A percentile compares a stretch with the other conserved stretches of the same genome.
Evolutionary conservation across 345 rosid genomes (phyloP).

Genomic region (Erysimum cheiranthoides): DNA sequence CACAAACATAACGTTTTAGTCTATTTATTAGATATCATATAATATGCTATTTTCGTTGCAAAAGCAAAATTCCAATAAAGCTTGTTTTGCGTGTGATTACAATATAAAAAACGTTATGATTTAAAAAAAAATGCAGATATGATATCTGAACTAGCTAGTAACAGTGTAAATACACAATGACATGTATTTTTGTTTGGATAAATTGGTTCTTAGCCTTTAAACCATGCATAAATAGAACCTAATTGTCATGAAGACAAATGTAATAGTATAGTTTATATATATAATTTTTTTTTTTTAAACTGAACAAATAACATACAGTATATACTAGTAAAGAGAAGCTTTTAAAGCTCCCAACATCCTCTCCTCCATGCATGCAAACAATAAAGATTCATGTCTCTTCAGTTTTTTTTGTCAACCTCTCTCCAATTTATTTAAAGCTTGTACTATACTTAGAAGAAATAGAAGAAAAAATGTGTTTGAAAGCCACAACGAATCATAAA

Average conservation of each 20-base stretch:
- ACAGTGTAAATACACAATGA: not conserved
- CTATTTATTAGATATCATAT: not conserved
- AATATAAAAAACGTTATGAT: not conserved
- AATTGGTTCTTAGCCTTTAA: not conserved
- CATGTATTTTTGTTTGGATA: not conserved
- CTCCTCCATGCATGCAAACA: conserved; percentile 39
- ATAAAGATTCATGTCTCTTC: conserved; percentile 34
- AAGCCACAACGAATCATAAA: conserved; percentile 25
- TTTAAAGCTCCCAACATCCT: conserved; percentile 39
- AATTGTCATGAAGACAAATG: not conserved
- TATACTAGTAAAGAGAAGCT: not conserved
- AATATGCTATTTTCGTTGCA: not conserved
- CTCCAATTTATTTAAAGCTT: conserved; percentile 5
- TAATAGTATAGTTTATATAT: too few relatives aligned
- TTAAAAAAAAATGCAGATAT: not conserved
- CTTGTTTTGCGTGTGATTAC: not conserved
- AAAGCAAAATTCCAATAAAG: not conserved
- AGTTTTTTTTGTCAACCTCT: conserved; percentile 11
- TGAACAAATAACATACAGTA: not conserved
- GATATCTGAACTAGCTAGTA: not conserved
- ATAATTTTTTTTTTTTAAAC: too few relatives aligned
- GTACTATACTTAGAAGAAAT: conserved; percentile 24
- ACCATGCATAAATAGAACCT: not conserved
- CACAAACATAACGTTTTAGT: not conserved
- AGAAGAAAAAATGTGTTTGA: not conserved